phyloP scores from a whole-genome alignment of 768 basidiomycete species.

The Leccinellum rugosiceps region DNA sequence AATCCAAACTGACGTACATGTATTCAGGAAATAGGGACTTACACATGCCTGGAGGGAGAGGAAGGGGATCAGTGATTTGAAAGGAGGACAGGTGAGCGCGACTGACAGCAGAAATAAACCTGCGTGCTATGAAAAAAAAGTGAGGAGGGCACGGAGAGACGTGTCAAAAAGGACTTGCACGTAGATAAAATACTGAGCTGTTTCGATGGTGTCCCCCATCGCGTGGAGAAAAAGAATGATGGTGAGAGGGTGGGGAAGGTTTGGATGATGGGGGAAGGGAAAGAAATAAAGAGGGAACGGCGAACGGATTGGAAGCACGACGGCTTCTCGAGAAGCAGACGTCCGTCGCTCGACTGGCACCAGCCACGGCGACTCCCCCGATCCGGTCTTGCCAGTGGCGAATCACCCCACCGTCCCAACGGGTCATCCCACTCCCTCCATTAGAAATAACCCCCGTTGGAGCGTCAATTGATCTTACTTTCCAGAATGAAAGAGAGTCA shows the following conservation, averaged over 20 bases:
- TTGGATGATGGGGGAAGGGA: slow-evolving; percentile 15
- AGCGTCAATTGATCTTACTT: neutral
- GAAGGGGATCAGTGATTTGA: slow-evolving; percentile 29
- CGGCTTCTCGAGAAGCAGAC: slow-evolving; percentile 30
- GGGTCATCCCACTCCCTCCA: slow-evolving; percentile 13
- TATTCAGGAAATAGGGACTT: slow-evolving; percentile 28
- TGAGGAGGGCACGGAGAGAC: slow-evolving; percentile 10
- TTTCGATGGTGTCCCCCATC: slow-evolving; percentile 48
- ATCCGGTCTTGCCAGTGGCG: slow-evolving; percentile 27
- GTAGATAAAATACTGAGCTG: slow-evolving; percentile 75
- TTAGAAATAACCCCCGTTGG: neutral
- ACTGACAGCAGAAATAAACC: slow-evolving; percentile 84
- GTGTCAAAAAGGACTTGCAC: slow-evolving; percentile 39
- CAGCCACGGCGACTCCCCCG: slow-evolving; percentile 30
- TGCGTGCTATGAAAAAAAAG: slow-evolving; percentile 42
- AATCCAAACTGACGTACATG: slow-evolving; percentile 10
- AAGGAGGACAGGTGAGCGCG: slow-evolving; percentile 15
- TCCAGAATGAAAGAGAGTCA: no score
- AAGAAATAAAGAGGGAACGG: slow-evolving; percentile 23
- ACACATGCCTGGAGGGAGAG: slow-evolving; percentile 63
- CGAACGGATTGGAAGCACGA: slow-evolving; percentile 25
- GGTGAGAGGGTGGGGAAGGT: slow-evolving; percentile 5
- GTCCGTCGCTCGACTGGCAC: slow-evolving; percentile 16
- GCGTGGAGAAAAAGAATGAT: slow-evolving; percentile 17
- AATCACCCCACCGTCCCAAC: slow-evolving; percentile 21